phyloP scores from a whole-genome alignment of 1,284 basidiomycete species.

The Puccinia hordei region DNA sequence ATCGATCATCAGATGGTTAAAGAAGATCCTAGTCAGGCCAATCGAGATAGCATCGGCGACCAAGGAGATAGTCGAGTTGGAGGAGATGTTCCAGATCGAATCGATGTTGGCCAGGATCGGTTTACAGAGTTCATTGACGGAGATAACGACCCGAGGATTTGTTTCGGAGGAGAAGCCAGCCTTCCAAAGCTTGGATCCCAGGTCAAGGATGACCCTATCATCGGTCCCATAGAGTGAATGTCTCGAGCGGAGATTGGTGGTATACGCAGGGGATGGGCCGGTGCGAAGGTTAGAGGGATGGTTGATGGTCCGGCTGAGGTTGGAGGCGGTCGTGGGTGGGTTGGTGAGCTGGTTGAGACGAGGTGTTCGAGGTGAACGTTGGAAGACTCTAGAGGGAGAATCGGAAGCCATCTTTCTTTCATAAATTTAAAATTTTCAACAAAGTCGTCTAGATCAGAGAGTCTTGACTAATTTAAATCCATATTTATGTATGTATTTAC shows the following conservation, averaged over 20 bases:
- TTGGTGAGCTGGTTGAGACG: background rate
- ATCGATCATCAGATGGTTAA: conserved; percentile 83
- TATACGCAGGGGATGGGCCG: conserved; percentile 10
- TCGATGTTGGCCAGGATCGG: conserved; percentile 3
- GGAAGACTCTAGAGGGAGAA: background rate
- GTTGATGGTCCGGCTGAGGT: background rate
- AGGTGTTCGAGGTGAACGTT: background rate
- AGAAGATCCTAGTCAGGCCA: conserved; percentile 9
- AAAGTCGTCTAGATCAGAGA: too few relatives aligned
- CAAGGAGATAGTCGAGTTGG: background rate
- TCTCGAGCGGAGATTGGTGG: conserved; percentile 41
- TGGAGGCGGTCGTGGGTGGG: background rate
- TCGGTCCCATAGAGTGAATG: conserved; percentile 78
- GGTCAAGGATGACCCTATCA: conserved; percentile 79
- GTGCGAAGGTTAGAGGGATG: background rate
- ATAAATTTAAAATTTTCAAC: too few relatives aligned
- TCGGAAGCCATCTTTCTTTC: background rate
- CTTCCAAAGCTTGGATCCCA: conserved; percentile 81
- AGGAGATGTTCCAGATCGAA: conserved; percentile 56
- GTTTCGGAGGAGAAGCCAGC: conserved; percentile 86
- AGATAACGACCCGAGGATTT: conserved; percentile 74
- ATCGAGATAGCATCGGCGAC: background rate
- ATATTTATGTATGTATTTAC: too few relatives aligned
- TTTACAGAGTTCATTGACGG: conserved; percentile 58
- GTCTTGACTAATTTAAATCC: too few relatives aligned